Evolutionary conservation across 805 yeast genomes (phyloP), one percentile per base, ranked within the genome.

Genomic region (Kluyveromyces starmeri): DNA sequence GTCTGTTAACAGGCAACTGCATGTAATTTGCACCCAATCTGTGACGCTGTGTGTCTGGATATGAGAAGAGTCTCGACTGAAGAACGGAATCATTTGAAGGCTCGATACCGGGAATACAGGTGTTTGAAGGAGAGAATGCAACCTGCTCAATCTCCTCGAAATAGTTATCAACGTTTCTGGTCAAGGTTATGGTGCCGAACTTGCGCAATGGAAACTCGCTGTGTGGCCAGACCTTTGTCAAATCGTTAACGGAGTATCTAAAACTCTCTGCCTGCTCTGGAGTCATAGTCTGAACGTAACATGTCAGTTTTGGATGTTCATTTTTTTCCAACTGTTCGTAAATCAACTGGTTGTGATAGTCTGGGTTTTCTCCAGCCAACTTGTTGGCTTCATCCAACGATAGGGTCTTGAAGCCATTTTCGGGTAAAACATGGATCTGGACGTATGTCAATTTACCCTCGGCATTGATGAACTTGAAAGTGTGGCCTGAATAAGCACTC

Each of bases 211-310:
- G 95, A 69, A 72, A 84, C 36, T 83, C 78, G 48, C 65, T 65
- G 58, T 84, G 89, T 19, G 94, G 84, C 95, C 95, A 83, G 37
- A 81, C 77, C 66, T 84, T 85, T 45, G 95, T 84, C 58, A 84
- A 70, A 61, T 84, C 95, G 55, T 81, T 83, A 34, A 85, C 83
- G 7, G 88, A 79, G 63, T 80, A 83, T 53, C 78, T 78, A 35
- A 73, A 73, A 43, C 73, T 62, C 58, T 78, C 73, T 37, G 94
- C 88, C 62, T 84, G 78, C 48, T 77, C 81, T 41, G 73, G 71
- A 30, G 94, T 80, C 82, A 75, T 75, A 20, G 73, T 68, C 59
- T 75, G 82, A 16, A 73, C 68, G 51, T 70, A 75, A 35, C 61
- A 60, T 3, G 73, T 67, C 64, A 67, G 75, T 27, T 65, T 55